Evolutionary conservation across 176 grass and related monocot genomes (phyloP).

Genomic region (Chrysopogon serrulatus): DNA sequence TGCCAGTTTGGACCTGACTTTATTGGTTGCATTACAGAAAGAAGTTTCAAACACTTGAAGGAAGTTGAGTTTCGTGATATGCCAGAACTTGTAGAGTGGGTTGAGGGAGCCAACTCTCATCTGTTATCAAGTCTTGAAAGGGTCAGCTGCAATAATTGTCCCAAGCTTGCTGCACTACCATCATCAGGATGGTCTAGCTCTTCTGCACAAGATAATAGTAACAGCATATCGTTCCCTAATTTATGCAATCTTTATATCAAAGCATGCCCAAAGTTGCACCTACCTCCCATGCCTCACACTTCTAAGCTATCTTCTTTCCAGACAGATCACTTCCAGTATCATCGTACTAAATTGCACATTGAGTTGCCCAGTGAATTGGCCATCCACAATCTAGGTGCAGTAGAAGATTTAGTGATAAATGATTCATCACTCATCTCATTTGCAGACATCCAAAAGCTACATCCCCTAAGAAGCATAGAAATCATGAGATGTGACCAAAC

Average conservation of each 20-base stretch:
- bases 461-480: background rate
- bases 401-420: rapidly evolving
- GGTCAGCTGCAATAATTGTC: rapidly evolving
- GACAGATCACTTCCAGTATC: background rate
- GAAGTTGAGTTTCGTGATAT: background rate
- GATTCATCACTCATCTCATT: background rate
- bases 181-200: background rate
- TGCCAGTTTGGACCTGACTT: background rate
- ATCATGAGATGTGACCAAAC: background rate
- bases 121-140: background rate
- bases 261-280: background rate
- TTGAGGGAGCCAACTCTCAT: background rate
- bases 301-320: background rate
- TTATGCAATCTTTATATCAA: rapidly evolving
- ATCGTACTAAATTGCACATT: background rate
- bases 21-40: background rate
- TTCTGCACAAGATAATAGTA: background rate
- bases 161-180: background rate
- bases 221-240: background rate
- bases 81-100: background rate
- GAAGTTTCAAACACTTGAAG: background rate
- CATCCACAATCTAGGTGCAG: background rate
- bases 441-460: background rate
- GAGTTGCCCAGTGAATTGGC: background rate
- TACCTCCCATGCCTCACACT: conserved; percentile 8